Base-by-base conservation (phyloP, 495 filamentous ascomycete genomes). In the Rhypophila decipiens region DNA sequence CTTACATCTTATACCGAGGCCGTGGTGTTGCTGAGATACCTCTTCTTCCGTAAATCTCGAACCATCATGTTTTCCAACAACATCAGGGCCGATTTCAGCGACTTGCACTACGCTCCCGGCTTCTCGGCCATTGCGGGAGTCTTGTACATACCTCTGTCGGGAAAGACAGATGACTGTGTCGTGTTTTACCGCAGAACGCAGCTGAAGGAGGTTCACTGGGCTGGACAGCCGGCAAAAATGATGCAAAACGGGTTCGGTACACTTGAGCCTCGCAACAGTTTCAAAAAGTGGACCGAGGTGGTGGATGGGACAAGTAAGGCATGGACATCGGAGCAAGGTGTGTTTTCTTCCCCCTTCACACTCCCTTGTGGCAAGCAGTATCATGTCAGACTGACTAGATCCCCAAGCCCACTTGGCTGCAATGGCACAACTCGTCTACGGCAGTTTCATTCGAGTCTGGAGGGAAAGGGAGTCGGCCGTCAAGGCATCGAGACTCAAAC, bases 391-490 rank as follows among this genome's bases (percentile, higher is more conserved):
- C 53, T 52, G 23, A 56, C 53, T 24, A 15, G 2, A 13, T 4
- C 5, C 20, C 17, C 2, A 22, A 59, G 57, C 88, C 20, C 86
- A 90, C 57, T 86, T 84, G 0, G 87, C 88, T 1, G 85, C 87
- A 7, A 82, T 90, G 1, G 67, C 90, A 10, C 91, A 87, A 53
- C 67, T 91, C 19, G 84, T 93, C 1, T 94, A 93, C 51, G 86
- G 87, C 37, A 55, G 55, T 27, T 59, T 87, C 60, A 87, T 86
- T 57, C 79, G 86, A 51, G 88, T 91, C 12, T 93, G 88, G 88
- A 68, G 84, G 40, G 84, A 90, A 56, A 90, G 88, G 45, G 87
- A 94, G 35, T 27, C 39, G 3, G 56, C 53, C 4, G 44, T 59
- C 46, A 59, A 53, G 53, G 83, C 80, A 8, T 82, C 82, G 38